phyloP scores from a whole-genome alignment of 495 filamentous ascomycete genomes.

The Penicillium salamii region DNA sequence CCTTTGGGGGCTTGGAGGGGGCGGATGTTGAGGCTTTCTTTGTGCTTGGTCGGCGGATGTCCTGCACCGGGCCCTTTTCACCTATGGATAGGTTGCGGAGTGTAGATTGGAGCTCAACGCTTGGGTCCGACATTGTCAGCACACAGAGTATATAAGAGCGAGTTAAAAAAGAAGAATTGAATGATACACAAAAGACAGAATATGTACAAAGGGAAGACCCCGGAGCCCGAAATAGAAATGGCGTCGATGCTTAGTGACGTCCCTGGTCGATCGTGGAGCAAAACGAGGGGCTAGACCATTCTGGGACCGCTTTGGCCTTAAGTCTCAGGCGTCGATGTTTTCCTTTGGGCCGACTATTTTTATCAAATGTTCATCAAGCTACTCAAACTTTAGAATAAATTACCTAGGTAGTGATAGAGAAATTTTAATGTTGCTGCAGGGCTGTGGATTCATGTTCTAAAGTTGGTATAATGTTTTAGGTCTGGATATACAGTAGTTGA shows the following conservation, averaged over 20 bases:
- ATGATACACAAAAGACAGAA: background rate
- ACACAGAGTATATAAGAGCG: background rate
- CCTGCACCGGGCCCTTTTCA: slow-evolving; percentile 32
- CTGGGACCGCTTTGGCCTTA: background rate
- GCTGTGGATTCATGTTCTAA: too few relatives aligned
- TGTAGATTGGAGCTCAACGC: slow-evolving; percentile 42
- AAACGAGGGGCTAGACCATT: slow-evolving; percentile 20
- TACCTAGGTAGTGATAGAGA: too few relatives aligned
- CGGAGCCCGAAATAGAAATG: slow-evolving; percentile 10
- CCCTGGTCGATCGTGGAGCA: slow-evolving; percentile 31
- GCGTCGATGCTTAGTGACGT: slow-evolving; percentile 25
- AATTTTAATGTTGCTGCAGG: too few relatives aligned
- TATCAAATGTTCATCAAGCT: too few relatives aligned
- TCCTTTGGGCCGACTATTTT: too few relatives aligned
- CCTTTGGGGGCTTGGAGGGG: slow-evolving; percentile 37
- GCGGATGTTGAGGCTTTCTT: slow-evolving; percentile 11
- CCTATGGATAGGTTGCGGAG: slow-evolving; percentile 45
- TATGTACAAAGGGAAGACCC: slow-evolving; percentile 11
- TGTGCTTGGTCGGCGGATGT: slow-evolving; percentile 29
- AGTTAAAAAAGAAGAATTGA: background rate
- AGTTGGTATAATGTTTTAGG: too few relatives aligned
- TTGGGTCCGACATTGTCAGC: slow-evolving; percentile 23
- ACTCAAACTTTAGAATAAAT: too few relatives aligned
- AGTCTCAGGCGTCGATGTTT: too few relatives aligned
- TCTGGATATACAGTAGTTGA: too few relatives aligned